These are phyloP conservation scores for Aureobasidium musti DNA, from an alignment of 2,329 filamentous ascomycete genomes.

Conservation along the genomic window DNA sequence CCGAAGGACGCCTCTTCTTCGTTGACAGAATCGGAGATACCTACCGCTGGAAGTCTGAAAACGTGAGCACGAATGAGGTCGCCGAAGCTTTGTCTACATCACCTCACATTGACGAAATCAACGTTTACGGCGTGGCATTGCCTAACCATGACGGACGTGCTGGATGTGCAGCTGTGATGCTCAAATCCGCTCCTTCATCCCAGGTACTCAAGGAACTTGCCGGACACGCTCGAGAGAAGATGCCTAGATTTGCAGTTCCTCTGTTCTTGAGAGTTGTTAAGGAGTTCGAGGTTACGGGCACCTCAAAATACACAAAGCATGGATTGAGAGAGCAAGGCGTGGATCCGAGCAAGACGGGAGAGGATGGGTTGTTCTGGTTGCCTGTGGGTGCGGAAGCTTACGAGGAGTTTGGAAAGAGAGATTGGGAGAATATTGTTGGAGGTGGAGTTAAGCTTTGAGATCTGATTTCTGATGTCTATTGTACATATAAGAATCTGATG, in stretches of 20 bases:
- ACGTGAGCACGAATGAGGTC: conserved; percentile 62
- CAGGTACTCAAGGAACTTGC: conserved; percentile 62
- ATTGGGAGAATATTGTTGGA: conserved; percentile 68
- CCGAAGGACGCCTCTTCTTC: conserved; percentile 74
- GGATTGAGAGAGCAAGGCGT: conserved; percentile 71
- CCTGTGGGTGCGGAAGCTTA: conserved; percentile 61
- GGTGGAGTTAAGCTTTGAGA: conserved; percentile 69
- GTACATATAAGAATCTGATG: neutral
- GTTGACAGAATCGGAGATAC: conserved; percentile 78
- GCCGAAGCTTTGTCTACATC: conserved; percentile 71
- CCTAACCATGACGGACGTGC: conserved; percentile 82
- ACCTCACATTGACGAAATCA: conserved; percentile 69
- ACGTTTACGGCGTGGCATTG: conserved; percentile 80
- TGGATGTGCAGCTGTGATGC: conserved; percentile 72
- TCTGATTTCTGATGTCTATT: neutral
- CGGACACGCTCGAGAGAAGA: conserved; percentile 55
- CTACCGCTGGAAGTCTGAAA: conserved; percentile 71
- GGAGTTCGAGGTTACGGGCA: conserved; percentile 70
- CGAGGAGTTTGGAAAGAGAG: conserved; percentile 63
- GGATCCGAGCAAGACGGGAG: conserved; percentile 58
- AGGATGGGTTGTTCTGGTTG: conserved; percentile 66
- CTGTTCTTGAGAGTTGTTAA: conserved; percentile 71
- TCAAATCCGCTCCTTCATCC: conserved; percentile 40
- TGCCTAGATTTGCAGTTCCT: conserved; percentile 76
- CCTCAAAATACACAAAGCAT: conserved; percentile 87